Conservation (phyloP, 2,329 filamentous ascomycete species). For the Simplicillium sp. region DNA sequence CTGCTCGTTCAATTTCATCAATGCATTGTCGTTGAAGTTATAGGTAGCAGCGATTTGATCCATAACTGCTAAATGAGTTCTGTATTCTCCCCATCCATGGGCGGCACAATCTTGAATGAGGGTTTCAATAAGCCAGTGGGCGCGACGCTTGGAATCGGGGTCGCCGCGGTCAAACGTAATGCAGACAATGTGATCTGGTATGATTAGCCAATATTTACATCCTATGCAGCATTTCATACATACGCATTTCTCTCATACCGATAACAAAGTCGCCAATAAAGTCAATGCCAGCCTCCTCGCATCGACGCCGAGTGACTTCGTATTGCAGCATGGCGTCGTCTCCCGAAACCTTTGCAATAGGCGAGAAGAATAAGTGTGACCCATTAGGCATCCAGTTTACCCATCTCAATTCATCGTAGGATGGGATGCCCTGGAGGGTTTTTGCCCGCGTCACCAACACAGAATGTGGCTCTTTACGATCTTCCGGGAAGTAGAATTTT, state of each 20-base stretch:
- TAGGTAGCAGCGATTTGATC: conserved; percentile 38
- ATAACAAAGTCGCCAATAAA: conserved; percentile 29
- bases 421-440: conserved; percentile 19
- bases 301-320: conserved; percentile 20
- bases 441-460: conserved; percentile 16
- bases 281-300: conserved; percentile 26
- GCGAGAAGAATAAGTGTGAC: conserved; percentile 31
- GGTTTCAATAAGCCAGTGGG: conserved; percentile 18
- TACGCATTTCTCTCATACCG: conserved; percentile 33
- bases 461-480: conserved; percentile 17
- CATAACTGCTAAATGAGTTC: conserved; percentile 34
- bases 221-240: not conserved
- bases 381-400: conserved; percentile 33
- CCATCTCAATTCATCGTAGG: conserved; percentile 28
- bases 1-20: conserved; percentile 32
- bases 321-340: conserved; percentile 28
- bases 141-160: conserved; percentile 22
- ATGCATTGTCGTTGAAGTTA: conserved; percentile 29
- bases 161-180: conserved; percentile 40
- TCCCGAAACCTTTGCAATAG: conserved; percentile 32
- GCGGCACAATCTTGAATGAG: conserved; percentile 30
- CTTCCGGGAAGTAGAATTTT: conserved; percentile 23
- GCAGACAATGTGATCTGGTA: conserved; percentile 37
- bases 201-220: too few relatives aligned
- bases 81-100: conserved; percentile 34